phyloP scores from a whole-genome alignment of 768 basidiomycete species.

The Fomitopsis serialis region DNA sequence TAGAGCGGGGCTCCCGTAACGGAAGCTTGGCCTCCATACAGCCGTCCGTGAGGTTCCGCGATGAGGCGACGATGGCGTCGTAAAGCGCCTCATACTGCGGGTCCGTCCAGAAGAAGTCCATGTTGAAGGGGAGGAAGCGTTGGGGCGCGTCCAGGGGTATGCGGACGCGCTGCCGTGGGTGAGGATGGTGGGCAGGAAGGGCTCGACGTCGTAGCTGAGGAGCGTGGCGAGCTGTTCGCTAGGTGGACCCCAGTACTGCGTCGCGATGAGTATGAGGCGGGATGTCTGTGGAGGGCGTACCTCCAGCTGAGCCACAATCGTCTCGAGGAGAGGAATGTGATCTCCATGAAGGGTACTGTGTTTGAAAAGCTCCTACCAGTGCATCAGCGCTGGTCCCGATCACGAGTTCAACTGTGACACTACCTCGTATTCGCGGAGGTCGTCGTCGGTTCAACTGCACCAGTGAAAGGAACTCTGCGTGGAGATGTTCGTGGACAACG shows the following conservation, averaged over 20 bases:
- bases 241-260: slow-evolving; percentile 42
- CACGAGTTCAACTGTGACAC: background rate
- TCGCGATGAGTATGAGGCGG: slow-evolving; percentile 14
- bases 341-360: slow-evolving; percentile 35
- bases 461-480: slow-evolving; percentile 38
- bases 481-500: slow-evolving; percentile 31
- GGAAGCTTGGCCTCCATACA: slow-evolving; percentile 33
- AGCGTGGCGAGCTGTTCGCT: slow-evolving; percentile 30
- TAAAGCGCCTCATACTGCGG: slow-evolving; percentile 36
- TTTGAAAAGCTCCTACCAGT: slow-evolving; percentile 26
- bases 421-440: background rate
- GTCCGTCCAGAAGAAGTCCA: slow-evolving; percentile 37
- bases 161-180: slow-evolving; percentile 34
- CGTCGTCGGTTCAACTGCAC: slow-evolving; percentile 29
- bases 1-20: slow-evolving; percentile 38
- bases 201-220: slow-evolving; percentile 44
- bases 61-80: slow-evolving; percentile 34
- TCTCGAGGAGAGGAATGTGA: slow-evolving; percentile 33
- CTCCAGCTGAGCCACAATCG: slow-evolving; percentile 38
- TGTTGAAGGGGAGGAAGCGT: slow-evolving; percentile 40
- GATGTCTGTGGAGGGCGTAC: slow-evolving; percentile 18
- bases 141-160: slow-evolving; percentile 38
- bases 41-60: slow-evolving; percentile 34
- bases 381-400: background rate
- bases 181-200: slow-evolving; percentile 39